Base-by-base conservation (phyloP, 2,329 filamentous ascomycete genomes). In the Xylariaceae sp. region DNA sequence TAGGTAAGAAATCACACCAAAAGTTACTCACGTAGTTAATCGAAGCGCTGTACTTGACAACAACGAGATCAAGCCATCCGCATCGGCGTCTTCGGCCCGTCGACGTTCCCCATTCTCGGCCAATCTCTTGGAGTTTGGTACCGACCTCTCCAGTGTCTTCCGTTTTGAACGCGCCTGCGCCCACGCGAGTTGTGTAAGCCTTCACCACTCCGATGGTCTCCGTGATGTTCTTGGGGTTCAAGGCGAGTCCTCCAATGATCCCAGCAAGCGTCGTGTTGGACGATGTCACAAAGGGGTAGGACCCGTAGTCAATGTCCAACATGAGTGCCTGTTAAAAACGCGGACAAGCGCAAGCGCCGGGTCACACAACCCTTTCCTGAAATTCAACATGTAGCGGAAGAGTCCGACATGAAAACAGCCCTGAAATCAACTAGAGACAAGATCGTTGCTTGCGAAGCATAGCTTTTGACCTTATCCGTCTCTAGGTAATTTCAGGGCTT, bases 211-310 rank as follows among this genome's bases (percentile, higher is more conserved):
- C 43, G 11, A 45, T 16, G 6, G 43, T 45, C 14, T 45, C 43
- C 34, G 43, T 34, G 13, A 45, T 45, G 22, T 45, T 45, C 43
- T 45, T 45, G 9, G 43, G 43, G 31, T 45, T 45, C 43, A 45
- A 16, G 7, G 43, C 13, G 28, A 45, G 31, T 45, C 43, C 33
- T 17, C 43, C 43, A 45, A 45, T 45, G 17, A 45, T 45, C 3
- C 43, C 43, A 45, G 43, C 43, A 33, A 45, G 43, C 16, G 33
- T 45, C 3, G 43, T 45, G 18, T 28, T 45, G 9, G 43, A 45
- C 7, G 43, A 45, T 17, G 43, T 45, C 3, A 45, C 43, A 16
- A 45, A 45, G 28, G 43, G 43, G 28, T 45, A 45, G 2, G 43
- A 45, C 28, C 43, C 43, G 34, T 45, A 45, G 34, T 45, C 43